Percentiles rank a stretch among this genome's conserved stretches.
Evolutionary conservation across 805 yeast genomes (phyloP).

Genomic region (Wickerhamomyces alni): DNA sequence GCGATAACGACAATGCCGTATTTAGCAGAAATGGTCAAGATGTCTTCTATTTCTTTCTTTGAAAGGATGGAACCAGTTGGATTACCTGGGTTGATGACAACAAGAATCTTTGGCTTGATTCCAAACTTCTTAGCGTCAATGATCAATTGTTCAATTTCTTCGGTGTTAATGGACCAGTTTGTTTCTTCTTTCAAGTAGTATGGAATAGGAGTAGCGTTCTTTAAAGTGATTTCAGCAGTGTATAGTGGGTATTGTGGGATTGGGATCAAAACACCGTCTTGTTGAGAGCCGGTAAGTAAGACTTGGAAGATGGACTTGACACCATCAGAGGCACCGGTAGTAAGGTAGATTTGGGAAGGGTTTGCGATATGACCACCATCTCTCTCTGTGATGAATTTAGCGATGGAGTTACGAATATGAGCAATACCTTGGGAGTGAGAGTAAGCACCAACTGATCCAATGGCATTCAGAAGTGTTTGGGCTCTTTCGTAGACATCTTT

Average conservation of each 20-base stretch:
- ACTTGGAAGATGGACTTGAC: conserved; percentile 75
- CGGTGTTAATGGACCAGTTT: conserved; percentile 79
- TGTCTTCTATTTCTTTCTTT: conserved; percentile 57
- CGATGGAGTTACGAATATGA: conserved; percentile 68
- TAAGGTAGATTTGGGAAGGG: conserved; percentile 72
- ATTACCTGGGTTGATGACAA: conserved; percentile 96
- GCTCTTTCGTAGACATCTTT: conserved; percentile 76
- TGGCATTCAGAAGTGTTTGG: conserved; percentile 43
- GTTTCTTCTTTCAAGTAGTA: conserved; percentile 77
- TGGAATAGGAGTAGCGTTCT: conserved; percentile 77
- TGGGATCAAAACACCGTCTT: conserved; percentile 81
- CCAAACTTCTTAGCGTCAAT: conserved; percentile 43
- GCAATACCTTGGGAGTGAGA: conserved; percentile 88
- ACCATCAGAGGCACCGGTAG: conserved; percentile 94
- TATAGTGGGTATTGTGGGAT: conserved; percentile 98
- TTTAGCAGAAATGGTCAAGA: conserved; percentile 77
- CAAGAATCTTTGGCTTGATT: conserved; percentile 68
- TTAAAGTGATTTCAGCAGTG: conserved; percentile 88
- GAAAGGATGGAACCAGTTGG: conserved; percentile 90
- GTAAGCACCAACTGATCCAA: conserved; percentile 91
- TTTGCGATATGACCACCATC: conserved; percentile 69
- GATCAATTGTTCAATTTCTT: conserved; percentile 52
- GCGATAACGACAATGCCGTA: conserved; percentile 84
- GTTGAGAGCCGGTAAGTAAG: conserved; percentile 53
- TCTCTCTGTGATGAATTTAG: conserved; percentile 69